Evolutionary conservation across 2,329 filamentous ascomycete species (phyloP), one percentile per base, ranked within the genome.

Genomic region (Nothophaeocryptopus gaeumannii): DNA sequence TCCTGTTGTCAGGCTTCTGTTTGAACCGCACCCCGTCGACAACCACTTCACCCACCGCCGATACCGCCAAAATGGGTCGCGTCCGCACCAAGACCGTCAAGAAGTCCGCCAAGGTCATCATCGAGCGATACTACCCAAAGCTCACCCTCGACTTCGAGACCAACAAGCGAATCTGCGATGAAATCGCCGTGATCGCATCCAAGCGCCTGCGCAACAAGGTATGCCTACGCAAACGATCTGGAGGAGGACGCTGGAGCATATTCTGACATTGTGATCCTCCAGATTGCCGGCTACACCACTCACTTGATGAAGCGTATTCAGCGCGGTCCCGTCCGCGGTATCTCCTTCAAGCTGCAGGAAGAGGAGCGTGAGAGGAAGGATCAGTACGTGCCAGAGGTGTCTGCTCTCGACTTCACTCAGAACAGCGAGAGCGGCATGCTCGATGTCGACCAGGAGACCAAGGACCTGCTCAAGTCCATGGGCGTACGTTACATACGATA

Each of bases 311-410:
- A 97, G 86, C 93, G 93, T 78, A 99, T 99, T 70, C 93, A 97
- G 83, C 90, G 93, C 76, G 93, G 93, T 63, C 93, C 93, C 63
- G 93, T 99, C 78, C 95, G 93, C 70, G 93, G 93, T 82, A 99
- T 99, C 80, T 99, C 95, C 78, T 99, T 99, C 91, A 99, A 99
- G 85, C 89, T 99, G 57, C 93, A 99, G 81, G 93, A 99, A 82
- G 93, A 99, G 83, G 93, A 99, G 86, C 89, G 93, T 84, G 93
- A 99, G 82, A 88, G 93, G 76, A 99, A 99, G 88, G 93, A 99
- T 82, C 93, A 99, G 83, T 99, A 96, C 82, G 93, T 99, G 63
- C 93, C 93, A 72, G 93, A 99, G 80, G 83, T 99, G 68, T 99
- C 95, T 56, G 93, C 93, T 72, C 88, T 99, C 74, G 93, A 99